Evolutionary conservation across 495 filamentous ascomycete species (phyloP).

Genomic region (Tuber aestivum): DNA sequence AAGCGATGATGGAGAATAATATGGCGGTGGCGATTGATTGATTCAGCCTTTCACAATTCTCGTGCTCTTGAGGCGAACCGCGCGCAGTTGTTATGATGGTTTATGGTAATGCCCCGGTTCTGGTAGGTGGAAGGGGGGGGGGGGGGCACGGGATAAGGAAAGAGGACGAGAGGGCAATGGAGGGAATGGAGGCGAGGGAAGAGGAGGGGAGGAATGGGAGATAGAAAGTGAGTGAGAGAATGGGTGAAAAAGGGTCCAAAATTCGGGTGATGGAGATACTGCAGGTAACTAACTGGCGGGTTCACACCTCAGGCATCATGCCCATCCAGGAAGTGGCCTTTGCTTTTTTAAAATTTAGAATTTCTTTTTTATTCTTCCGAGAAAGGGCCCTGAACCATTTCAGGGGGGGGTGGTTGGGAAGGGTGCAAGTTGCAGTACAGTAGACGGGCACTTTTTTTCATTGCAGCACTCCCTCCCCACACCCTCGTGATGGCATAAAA

Average conservation of each 20-base stretch:
- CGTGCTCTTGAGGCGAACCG: background rate
- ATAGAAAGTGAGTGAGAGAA: background rate
- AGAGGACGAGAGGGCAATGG: background rate
- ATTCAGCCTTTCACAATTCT: background rate
- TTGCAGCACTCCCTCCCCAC: background rate
- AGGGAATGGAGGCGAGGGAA: background rate
- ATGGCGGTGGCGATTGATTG: background rate
- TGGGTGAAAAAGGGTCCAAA: background rate
- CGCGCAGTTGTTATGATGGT: background rate
- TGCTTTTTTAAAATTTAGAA: background rate
- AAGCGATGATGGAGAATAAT: background rate
- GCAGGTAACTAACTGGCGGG: background rate
- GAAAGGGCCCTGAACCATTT: background rate
- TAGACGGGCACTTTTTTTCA: background rate
- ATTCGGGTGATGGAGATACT: background rate
- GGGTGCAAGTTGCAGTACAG: background rate
- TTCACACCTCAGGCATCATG: background rate
- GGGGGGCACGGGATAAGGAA: background rate
- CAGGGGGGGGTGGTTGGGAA: slow-evolving; percentile 1
- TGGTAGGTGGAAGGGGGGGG: background rate
- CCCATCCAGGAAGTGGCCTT: background rate
- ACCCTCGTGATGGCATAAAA: background rate
- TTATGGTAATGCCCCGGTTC: background rate
- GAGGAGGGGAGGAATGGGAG: background rate
- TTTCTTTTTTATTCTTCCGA: background rate